Evolutionary conservation across 2,329 filamentous ascomycete genomes (phyloP).

Genomic region (Arthrobotrys iridis): DNA sequence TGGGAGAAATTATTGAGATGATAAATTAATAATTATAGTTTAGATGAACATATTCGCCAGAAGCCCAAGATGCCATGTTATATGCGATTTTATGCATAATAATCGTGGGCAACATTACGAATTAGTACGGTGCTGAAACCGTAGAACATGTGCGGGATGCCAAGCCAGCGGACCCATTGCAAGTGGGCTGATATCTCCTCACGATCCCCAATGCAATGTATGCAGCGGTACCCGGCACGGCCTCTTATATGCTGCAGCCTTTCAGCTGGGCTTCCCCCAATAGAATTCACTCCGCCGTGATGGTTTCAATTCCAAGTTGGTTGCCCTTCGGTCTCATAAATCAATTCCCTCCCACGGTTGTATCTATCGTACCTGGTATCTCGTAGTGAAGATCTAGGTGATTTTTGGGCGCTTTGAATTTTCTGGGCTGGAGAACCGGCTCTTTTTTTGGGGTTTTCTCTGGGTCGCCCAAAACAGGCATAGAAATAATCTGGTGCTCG

Average conservation of each 20-base stretch:
- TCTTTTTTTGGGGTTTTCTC: conserved; percentile 15
- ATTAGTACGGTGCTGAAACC: neutral
- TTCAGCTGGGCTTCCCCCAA: conserved; percentile 24
- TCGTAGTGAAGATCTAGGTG: no score
- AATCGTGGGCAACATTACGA: no score
- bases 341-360: neutral
- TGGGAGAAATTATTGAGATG: no score
- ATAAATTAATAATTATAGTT: no score
- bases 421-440: conserved; percentile 19
- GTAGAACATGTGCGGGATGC: conserved; percentile 1
- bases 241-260: conserved; percentile 16
- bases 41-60: no score
- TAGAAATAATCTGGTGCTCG: conserved; percentile 49
- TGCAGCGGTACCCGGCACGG: conserved; percentile 5
- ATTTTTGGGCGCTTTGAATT: conserved; percentile 26
- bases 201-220: conserved; percentile 25
- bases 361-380: neutral
- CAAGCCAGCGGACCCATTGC: conserved; percentile 13
- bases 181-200: conserved; percentile 46
- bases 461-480: conserved; percentile 49
- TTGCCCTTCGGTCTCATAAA: neutral
- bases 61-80: no score
- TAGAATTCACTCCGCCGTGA: neutral
- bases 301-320: neutral
- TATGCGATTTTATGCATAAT: no score